A percentile compares a stretch with the other conserved stretches of the same genome.
Evolutionary conservation across 164 flowering plant species (phyloP).

Genomic region (Macadamia tetraphylla): DNA sequence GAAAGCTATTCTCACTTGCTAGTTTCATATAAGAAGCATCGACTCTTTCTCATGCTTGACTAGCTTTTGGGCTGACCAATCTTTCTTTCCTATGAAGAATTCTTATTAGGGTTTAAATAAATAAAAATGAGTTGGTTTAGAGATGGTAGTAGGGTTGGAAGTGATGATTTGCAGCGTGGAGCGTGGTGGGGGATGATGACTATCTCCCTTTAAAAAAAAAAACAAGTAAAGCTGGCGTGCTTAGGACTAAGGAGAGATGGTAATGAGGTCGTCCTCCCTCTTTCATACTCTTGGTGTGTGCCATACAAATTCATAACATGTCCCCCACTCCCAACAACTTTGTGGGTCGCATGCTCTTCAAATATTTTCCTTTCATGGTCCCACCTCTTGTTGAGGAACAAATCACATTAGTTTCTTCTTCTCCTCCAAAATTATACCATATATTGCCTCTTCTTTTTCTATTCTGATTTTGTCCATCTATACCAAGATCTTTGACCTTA

Average conservation of each 20-base stretch:
- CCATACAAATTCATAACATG: conserved; percentile 5
- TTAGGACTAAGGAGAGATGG: neutral
- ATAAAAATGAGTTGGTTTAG: neutral
- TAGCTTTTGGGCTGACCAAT: no score
- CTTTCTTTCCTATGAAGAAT: neutral
- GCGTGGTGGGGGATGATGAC: neutral
- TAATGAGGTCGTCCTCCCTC: neutral
- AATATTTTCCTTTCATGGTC: no score
- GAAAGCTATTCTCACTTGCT: no score
- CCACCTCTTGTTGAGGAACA: no score
- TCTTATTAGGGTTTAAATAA: neutral
- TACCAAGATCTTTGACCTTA: no score
- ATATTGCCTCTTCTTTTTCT: no score
- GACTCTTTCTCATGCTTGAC: no score
- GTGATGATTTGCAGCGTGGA: conserved; percentile 7
- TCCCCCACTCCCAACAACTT: conserved; percentile 7
- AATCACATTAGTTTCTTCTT: no score
- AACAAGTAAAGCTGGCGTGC: conserved; percentile 14
- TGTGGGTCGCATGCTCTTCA: conserved; percentile 5
- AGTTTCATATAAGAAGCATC: no score
- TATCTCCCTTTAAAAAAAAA: neutral
- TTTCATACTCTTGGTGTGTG: conserved; percentile 2
- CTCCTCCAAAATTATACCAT: no score
- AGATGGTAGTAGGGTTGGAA: neutral
- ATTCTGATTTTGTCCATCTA: no score